Evolutionary conservation across 768 basidiomycete genomes (phyloP), one percentile per base, ranked within the genome.

Genomic region (Phylloporus rhodoxanthus): DNA sequence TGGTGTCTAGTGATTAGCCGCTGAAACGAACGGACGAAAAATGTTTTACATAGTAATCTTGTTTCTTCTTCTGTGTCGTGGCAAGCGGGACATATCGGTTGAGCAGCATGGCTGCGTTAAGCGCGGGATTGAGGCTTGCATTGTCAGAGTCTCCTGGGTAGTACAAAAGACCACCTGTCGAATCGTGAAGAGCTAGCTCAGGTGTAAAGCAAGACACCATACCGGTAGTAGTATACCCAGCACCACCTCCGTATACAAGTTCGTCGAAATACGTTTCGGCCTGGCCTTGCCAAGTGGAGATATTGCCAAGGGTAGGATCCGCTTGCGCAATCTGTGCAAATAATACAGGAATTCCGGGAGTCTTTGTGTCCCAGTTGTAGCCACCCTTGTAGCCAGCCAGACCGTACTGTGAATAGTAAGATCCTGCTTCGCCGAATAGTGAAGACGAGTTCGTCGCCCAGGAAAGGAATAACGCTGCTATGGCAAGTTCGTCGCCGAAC

Each of bases 341-440:
- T 7, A 95, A 68, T 17, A 94, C 78, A 36, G 81, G 77, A 0
- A 91, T 60, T 2, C 84, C 93, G 1, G 90, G 85, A 1, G 78
- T 80, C 65, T 89, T 87, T 3, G 80, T 78, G 62, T 93, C 93
- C 93, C 93, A 97, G 63, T 93, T 93, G 68, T 92, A 87, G 5
- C 86, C 81, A 2, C 72, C 68, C 39, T 82, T 68, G 29, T 75
- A 69, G 1, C 72, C 72, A 2, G 68, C 65, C 0, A 94, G 72
- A 20, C 73, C 64, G 60, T 79, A 87, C 28, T 78, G 68, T 9
- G 68, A 59, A 64, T 82, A 91, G 60, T 79, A 80, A 7, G 69
- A 63, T 60, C 80, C 74, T 2, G 88, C 88, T 51, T 87, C 78
- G 19, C 73, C 61, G 58, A 82, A 90, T 47, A 78, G 71, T 3